phyloP scores from a whole-genome alignment of 2,329 filamentous ascomycete species.

The Sclerotinia glacialis region DNA sequence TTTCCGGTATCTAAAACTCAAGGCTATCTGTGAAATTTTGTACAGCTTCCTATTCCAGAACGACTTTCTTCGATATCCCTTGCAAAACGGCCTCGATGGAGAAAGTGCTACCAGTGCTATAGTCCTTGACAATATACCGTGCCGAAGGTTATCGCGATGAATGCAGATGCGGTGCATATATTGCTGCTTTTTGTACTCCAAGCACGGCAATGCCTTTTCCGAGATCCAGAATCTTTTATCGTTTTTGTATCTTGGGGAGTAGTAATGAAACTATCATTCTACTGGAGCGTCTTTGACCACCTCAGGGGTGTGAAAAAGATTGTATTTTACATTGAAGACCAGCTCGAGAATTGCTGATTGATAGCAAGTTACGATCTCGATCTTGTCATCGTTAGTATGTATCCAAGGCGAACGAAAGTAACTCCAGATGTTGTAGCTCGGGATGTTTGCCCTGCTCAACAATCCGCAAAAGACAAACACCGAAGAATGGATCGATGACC shows the following conservation, averaged over 20 bases:
- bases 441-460: background rate
- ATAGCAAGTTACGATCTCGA: background rate
- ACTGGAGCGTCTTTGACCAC: background rate
- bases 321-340: background rate
- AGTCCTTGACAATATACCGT: constrained; percentile 1
- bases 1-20: background rate
- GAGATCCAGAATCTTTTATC: background rate
- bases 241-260: background rate
- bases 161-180: background rate
- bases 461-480: background rate
- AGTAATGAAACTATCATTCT: background rate
- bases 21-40: background rate
- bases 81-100: constrained; percentile 1
- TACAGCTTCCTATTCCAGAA: background rate
- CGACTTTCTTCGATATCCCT: background rate
- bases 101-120: background rate
- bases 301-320: no score
- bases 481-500: constrained; percentile 6
- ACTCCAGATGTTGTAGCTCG: background rate
- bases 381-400: background rate
- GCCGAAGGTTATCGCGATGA: constrained; percentile 5
- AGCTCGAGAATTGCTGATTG: background rate
- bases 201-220: background rate
- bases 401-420: background rate
- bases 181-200: background rate